Evolutionary conservation across 108 stramenopile genomes (phyloP).

Genomic region (Nitzschia sp.): DNA sequence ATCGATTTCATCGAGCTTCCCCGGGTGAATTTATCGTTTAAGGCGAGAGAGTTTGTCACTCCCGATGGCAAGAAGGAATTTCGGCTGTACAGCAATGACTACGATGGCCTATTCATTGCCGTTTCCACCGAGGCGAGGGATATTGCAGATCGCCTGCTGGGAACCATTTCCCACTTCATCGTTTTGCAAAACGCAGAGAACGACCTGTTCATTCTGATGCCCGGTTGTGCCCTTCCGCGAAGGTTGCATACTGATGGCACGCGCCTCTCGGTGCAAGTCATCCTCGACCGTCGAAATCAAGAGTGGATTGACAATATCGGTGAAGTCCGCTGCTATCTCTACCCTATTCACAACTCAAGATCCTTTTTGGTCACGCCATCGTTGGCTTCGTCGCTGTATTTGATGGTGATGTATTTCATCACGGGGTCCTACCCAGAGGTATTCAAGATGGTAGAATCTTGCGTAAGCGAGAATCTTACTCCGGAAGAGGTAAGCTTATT

Average conservation of each 20-base stretch:
- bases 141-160: slow-evolving; percentile 81
- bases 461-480: slow-evolving; percentile 94
- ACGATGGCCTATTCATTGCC: slow-evolving; percentile 95
- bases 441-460: slow-evolving; percentile 95
- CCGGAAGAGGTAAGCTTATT: slow-evolving; percentile 83
- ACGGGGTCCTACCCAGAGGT: slow-evolving; percentile 95
- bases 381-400: slow-evolving; percentile 94
- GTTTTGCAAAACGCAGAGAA: slow-evolving; percentile 94
- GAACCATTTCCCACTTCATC: slow-evolving; percentile 87
- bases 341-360: slow-evolving; percentile 94
- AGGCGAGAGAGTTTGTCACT: slow-evolving; percentile 67
- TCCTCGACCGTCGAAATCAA: slow-evolving; percentile 90
- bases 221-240: slow-evolving; percentile 31
- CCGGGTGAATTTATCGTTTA: slow-evolving; percentile 93
- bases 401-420: slow-evolving; percentile 96
- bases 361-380: slow-evolving; percentile 93
- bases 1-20: slow-evolving; percentile 96
- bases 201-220: slow-evolving; percentile 94
- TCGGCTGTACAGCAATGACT: slow-evolving; percentile 92
- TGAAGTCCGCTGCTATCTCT: slow-evolving; percentile 95
- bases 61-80: slow-evolving; percentile 71
- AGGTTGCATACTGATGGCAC: slow-evolving; percentile 89
- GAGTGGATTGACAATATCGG: slow-evolving; percentile 98
- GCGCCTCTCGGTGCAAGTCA: slow-evolving; percentile 91
- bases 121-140: slow-evolving; percentile 78